These are phyloP conservation scores for Lepidium aucheri DNA, from an alignment of 345 rosid genomes.

Conservation along the genomic window DNA sequence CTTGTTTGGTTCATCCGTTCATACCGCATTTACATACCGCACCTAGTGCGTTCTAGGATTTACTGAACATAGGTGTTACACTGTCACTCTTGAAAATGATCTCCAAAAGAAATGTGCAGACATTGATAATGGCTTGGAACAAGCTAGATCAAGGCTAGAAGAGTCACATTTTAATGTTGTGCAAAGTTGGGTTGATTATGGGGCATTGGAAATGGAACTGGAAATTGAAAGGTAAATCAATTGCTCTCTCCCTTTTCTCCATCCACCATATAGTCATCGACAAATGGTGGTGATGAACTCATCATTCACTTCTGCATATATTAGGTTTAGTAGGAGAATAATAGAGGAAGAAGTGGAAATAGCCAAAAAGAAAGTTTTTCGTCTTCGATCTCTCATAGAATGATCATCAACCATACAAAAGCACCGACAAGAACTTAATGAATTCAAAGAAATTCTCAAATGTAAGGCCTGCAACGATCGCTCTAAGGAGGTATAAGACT, in stretches of 20 bases:
- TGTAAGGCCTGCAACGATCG: constrained; percentile 83
- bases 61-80: too few relatives aligned
- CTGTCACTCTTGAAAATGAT: constrained; percentile 39
- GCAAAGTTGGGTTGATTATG: constrained; percentile 39
- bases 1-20: too few relatives aligned
- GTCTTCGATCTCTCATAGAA: constrained; percentile 52
- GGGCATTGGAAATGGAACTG: constrained; percentile 51
- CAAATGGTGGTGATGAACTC: neutral
- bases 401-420: constrained; percentile 65
- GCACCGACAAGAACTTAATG: constrained; percentile 69
- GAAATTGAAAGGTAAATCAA: constrained; percentile 68
- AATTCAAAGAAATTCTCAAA: constrained; percentile 84
- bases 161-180: constrained; percentile 57
- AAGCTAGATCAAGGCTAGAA: constrained; percentile 56
- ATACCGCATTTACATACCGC: too few relatives aligned
- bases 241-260: too few relatives aligned
- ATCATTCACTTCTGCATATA: neutral
- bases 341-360: constrained; percentile 68
- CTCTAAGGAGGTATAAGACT: constrained; percentile 67
- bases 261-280: too few relatives aligned
- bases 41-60: too few relatives aligned
- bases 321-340: constrained; percentile 72
- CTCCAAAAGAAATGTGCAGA: constrained; percentile 58
- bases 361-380: constrained; percentile 52
- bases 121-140: constrained; percentile 47